These are phyloP conservation scores for Fusarium devonianum DNA, from an alignment of 2,329 filamentous ascomycete species.

Conservation along the genomic window DNA sequence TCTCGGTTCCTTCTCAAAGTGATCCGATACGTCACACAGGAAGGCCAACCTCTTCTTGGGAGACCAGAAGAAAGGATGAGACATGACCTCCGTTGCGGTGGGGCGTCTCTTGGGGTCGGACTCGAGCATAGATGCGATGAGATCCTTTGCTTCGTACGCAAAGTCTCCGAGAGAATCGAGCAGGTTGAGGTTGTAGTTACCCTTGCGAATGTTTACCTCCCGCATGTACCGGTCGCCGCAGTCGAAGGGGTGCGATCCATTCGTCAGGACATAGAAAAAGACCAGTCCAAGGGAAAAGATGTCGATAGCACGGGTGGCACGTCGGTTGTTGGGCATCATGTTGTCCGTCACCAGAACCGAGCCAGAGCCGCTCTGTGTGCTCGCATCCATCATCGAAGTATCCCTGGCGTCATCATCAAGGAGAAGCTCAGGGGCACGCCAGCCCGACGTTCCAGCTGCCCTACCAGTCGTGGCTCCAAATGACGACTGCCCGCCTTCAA, in stretches of 20 bases:
- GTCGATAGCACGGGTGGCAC: constrained; percentile 94
- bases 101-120: constrained; percentile 67
- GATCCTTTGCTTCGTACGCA: constrained; percentile 83
- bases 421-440: constrained; percentile 94
- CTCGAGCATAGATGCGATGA: constrained; percentile 81
- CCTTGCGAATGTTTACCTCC: constrained; percentile 96
- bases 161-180: constrained; percentile 82
- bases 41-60: constrained; percentile 88
- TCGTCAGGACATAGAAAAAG: constrained; percentile 98
- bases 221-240: constrained; percentile 94
- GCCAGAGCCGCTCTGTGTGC: constrained; percentile 67
- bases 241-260: constrained; percentile 91
- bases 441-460: constrained; percentile 91
- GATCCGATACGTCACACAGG: constrained; percentile 94
- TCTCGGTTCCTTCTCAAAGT: constrained; percentile 90
- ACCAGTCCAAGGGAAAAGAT: constrained; percentile 97
- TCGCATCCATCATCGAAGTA: constrained; percentile 55
- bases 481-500: constrained; percentile 93
- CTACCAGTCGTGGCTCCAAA: constrained; percentile 94
- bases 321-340: constrained; percentile 67
- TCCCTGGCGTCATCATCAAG: constrained; percentile 75
- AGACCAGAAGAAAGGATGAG: constrained; percentile 97
- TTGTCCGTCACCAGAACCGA: constrained; percentile 65
- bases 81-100: constrained; percentile 79
- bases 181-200: constrained; percentile 74